phyloP scores from a whole-genome alignment of 169 alveolate genomes.

The Eimeria acervulina region DNA sequence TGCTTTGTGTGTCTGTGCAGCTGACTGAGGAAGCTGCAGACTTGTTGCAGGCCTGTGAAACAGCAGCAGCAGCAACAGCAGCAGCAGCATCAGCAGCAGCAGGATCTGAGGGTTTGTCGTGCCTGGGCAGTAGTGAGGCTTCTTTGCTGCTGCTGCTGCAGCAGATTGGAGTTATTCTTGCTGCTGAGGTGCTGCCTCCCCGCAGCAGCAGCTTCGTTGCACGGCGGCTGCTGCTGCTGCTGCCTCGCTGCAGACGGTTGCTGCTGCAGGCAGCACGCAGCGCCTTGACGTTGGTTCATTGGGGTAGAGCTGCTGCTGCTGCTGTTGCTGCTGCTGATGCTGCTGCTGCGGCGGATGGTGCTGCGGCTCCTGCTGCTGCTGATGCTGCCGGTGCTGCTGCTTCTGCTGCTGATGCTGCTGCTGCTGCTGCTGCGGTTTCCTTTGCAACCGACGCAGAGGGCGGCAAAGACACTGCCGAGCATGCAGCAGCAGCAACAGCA shows the following conservation, averaged over 20 bases:
- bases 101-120: too few species aligned
- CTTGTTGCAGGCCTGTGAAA: not conserved
- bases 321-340: too few species aligned
- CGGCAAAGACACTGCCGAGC: too few species aligned
- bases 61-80: constrained; percentile 4
- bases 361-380: too few species aligned
- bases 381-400: constrained; percentile 15
- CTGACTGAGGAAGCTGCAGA: constrained; percentile 7
- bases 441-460: not conserved
- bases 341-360: too few species aligned
- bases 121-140: not conserved
- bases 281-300: not conserved
- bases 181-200: not conserved
- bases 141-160: constrained; percentile 45
- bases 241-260: constrained; percentile 35
- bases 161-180: not conserved
- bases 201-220: constrained; percentile 15
- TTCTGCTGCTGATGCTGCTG: not conserved
- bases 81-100: not conserved
- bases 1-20: not conserved
- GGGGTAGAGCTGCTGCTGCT: constrained; percentile 3
- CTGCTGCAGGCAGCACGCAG: constrained; percentile 8
- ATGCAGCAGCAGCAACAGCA: too few species aligned
- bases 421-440: constrained; percentile 7
- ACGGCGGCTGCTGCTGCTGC: constrained; percentile 37